Evolutionary conservation across 2,329 filamentous ascomycete genomes (phyloP).

Genomic region (Xylariomycetidae sp.): DNA sequence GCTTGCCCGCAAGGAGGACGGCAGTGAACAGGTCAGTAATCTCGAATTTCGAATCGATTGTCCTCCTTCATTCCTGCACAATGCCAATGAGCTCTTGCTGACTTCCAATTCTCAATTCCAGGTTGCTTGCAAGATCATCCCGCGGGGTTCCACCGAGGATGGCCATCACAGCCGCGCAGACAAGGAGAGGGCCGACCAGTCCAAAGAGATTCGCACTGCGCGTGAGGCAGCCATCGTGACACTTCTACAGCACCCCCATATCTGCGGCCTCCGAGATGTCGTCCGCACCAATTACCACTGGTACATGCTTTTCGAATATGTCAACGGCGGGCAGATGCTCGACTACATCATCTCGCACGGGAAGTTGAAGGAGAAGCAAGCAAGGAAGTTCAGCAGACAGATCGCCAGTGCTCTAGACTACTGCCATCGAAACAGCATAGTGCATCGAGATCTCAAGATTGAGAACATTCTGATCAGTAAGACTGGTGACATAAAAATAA

Average conservation of each 20-base stretch:
- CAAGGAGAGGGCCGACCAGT: conserved; percentile 87
- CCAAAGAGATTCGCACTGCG: conserved; percentile 91
- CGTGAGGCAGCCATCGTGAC: conserved; percentile 95
- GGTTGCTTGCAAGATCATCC: conserved; percentile 97
- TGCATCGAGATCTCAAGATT: conserved; percentile 96
- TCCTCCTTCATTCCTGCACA: conserved; percentile 5
- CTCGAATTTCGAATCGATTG: not conserved
- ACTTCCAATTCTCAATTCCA: conserved; percentile 30
- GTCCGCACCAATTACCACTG: conserved; percentile 96
- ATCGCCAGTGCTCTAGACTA: conserved; percentile 96
- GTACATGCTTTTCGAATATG: conserved; percentile 99
- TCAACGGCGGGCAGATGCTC: conserved; percentile 98
- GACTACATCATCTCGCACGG: conserved; percentile 99
- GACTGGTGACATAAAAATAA: conserved; percentile 98
- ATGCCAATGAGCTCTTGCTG: conserved; percentile 7
- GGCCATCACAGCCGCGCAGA: conserved; percentile 66
- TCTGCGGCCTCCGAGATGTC: conserved; percentile 92
- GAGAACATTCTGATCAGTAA: conserved; percentile 99
- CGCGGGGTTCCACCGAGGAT: conserved; percentile 83
- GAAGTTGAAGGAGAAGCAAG: conserved; percentile 95
- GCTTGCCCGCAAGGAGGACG: conserved; percentile 83
- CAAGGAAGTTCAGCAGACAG: conserved; percentile 93
- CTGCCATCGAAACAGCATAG: conserved; percentile 96
- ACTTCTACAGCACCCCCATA: conserved; percentile 88
- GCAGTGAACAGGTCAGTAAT: conserved; percentile 75